Base-by-base conservation (phyloP, 345 rosid genomes). In the Populus deltoides region DNA sequence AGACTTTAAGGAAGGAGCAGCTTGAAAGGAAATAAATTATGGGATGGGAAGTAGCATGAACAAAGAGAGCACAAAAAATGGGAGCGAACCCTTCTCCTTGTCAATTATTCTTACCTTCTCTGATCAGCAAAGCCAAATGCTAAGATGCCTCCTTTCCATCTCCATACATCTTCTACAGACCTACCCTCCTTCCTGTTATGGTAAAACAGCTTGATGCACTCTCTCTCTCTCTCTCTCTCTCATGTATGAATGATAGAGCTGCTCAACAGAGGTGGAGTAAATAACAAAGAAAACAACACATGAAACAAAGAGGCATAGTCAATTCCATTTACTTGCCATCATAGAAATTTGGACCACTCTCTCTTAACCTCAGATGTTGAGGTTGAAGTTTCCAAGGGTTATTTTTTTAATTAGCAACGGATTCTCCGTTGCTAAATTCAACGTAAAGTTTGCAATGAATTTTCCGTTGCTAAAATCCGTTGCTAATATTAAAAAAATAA, bases 61-160 rank as follows among this genome's bases (percentile, higher is more conserved):
- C 75, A 81, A 75, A 81, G 74, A 78, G 70, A 82, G 87, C 87
- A 88, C 86, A 83, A 88, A 87, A 86, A 87, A 80, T 76, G 83
- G 85, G 71, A 81, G 82, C 1, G 79, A 76, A 49, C 31, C 20
- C 71, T 78, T 79, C 70, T 75, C 70, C 24, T 62, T 63, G 86
- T 85, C 86, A 86, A 89, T 89, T 86, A 80, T 27, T 70, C 29
- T 84, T 86, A 18, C 92, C 83, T 2, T 71, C 24, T 75, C 69
- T 29, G 1, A 29, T 73, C 76, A 86, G 66, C 84, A 85, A 86
- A 88, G 89, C 88, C 90, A 90, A 89, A 90, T 85, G 85, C 90
- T 86, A 85, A 94, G 97, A 94, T 94, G 86, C 97, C 88, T 77
- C 75, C 81, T 91, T 94, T 86, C 97, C 89, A 71, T 84, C 86